Base-by-base conservation (phyloP, 768 basidiomycete species). In the Pisolithus sp. region DNA sequence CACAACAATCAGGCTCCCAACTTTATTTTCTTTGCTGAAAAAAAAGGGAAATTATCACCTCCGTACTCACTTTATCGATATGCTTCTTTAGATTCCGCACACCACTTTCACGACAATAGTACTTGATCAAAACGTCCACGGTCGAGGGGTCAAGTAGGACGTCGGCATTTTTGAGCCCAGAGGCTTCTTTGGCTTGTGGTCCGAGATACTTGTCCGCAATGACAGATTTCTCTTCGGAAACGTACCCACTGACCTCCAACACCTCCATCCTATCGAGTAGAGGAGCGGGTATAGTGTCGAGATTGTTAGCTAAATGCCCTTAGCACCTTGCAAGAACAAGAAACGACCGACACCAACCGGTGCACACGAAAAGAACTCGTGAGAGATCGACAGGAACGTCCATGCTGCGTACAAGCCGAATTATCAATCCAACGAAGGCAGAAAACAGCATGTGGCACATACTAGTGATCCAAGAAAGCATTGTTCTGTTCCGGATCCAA, bases 41-140 rank as follows among this genome's bases (percentile, higher is more conserved):
- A 34, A 31, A 15, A 12, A 4, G 13, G 13, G 13, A 34, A 3
- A 34, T 5, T 30, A 1, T 7, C 62, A 15, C 8, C 17, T 28
- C 12, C n/a, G 26, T n/a, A 31, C 36, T 2, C 53, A 92, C 93
- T 83, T 98, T 98, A 63, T 99, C 95, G 50, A 99, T 95, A 62
- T 94, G 89, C 71, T 99, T 98, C 83, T 98, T 98, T 66, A 99
- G 63, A 63, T 93, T 93, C 46, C 96, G 76, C 28, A 99, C 96
- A 41, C 96, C 96, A 59, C 92, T 95, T 73, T 99, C 96, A 21
- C 96, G 80, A 65, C 92, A 94, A 68, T 98, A 98, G 68, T 93
- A 97, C 65, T 94, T 89, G 72, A 99, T 98, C 48, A 99, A 76
- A 10, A 81, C 72, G 58, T 94, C 91, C 42, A 98, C 84, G 0